These are phyloP conservation scores for Candida alai DNA, from an alignment of 805 yeast genomes.

Conservation along the genomic window DNA sequence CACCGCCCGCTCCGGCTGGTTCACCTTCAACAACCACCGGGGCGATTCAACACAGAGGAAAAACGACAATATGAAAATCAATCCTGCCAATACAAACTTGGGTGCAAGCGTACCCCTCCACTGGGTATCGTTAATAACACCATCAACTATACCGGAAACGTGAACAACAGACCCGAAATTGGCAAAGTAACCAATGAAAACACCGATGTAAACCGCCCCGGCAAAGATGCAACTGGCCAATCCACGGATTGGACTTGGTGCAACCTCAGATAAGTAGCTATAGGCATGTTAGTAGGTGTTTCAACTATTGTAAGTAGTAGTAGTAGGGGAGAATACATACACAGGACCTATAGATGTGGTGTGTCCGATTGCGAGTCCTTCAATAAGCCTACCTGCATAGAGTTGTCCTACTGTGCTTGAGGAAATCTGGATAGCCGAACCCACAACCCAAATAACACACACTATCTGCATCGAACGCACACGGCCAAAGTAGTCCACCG, in stretches of 20 bases:
- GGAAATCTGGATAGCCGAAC: slow-evolving; percentile 45
- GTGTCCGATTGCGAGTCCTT: slow-evolving; percentile 52
- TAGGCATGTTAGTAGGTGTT: not conserved
- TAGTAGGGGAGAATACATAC: not conserved
- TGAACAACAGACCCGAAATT: slow-evolving; percentile 25
- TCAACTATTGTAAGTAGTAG: not conserved
- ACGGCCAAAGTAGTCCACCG: slow-evolving; percentile 49
- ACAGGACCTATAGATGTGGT: slow-evolving; percentile 53
- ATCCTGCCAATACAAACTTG: slow-evolving; percentile 46
- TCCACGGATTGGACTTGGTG: slow-evolving; percentile 51
- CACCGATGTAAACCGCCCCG: slow-evolving; percentile 55
- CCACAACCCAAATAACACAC: slow-evolving; percentile 42
- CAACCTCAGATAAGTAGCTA: slow-evolving; percentile 43
- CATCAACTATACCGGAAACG: slow-evolving; percentile 15
- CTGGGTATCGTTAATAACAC: slow-evolving; percentile 21
- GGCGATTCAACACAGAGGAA: slow-evolving; percentile 45
- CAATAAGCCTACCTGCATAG: slow-evolving; percentile 49
- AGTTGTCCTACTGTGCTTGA: slow-evolving; percentile 43
- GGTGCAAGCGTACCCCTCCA: slow-evolving; percentile 49
- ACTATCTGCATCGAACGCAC: slow-evolving; percentile 41
- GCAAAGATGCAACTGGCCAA: slow-evolving; percentile 47
- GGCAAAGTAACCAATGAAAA: slow-evolving; percentile 43
- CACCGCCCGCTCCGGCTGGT: slow-evolving; percentile 34
- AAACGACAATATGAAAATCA: slow-evolving; percentile 37
- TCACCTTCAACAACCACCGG: slow-evolving; percentile 45